Conservation (phyloP, 164 flowering plant species). For the Liquidambar formosana region DNA sequence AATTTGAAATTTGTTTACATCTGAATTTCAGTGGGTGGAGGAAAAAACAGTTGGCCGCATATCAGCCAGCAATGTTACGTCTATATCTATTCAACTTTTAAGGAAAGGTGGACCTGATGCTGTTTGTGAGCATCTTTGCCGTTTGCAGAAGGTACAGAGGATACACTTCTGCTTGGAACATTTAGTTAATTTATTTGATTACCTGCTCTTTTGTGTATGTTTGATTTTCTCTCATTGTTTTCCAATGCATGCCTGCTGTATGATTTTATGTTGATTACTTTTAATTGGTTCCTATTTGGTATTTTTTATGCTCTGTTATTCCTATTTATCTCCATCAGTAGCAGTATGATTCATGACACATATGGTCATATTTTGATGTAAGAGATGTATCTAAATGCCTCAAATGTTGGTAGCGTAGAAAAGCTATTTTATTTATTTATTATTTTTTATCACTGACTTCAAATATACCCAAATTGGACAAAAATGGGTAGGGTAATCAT, state of each 20-base stretch:
- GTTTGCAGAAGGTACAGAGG: constrained; percentile 67
- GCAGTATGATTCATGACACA: not conserved
- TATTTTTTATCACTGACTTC: not conserved
- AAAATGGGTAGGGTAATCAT: not conserved
- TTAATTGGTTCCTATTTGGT: not conserved
- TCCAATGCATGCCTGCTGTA: too few species aligned
- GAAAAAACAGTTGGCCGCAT: constrained; percentile 90
- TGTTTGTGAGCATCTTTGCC: constrained; percentile 81
- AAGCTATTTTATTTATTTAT: too few species aligned
- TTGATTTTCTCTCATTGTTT: too few species aligned
- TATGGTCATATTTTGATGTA: not conserved
- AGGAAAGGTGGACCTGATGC: constrained; percentile 89
- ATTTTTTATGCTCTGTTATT: not conserved
- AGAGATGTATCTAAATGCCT: not conserved
- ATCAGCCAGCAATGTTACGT: constrained; percentile 66
- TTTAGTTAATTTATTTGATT: not conserved
- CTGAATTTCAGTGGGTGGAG: constrained; percentile 76
- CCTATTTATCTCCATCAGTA: not conserved
- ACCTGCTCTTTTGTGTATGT: not conserved
- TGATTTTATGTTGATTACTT: too few species aligned
- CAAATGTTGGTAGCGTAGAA: not conserved
- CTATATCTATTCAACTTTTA: constrained; percentile 77
- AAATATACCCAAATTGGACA: not conserved
- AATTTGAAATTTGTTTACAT: not conserved
- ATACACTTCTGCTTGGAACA: not conserved